Base-by-base conservation (phyloP, 495 filamentous ascomycete genomes). In the Hypoxylon intermedium region DNA sequence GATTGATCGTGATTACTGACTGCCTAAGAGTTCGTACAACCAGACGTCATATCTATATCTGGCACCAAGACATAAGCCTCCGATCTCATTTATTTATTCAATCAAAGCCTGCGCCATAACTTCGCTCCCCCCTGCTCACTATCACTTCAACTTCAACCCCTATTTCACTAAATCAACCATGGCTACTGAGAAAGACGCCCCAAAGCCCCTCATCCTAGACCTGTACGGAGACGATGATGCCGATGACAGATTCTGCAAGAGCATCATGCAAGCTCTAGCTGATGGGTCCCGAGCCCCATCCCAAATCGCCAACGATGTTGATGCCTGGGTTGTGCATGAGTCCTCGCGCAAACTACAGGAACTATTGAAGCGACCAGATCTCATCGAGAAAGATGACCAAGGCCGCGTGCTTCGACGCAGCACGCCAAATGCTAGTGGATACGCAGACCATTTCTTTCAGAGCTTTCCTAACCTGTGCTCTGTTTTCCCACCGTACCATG, bases 401-500 rank as follows among this genome's bases (percentile, higher is more conserved):
- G 57, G 57, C 5, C 18, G 34, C 5, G n/a, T 60, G 9, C 24
- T 43, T 20, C 57, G 49, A 5, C n/a, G 5, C 30, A 42, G 43
- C 26, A 47, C 5, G 6, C 57, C 57, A 26, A 48, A 60, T 20
- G 57, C 57, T 4, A 48, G 57, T 19, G 57, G 49, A 60, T 60
- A 53, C 12, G 57, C 40, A 6, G 34, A 53, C 5, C 48, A n/a
- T 19, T 60, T 60, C 36, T 60, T 60, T 12, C 49, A 48, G 28
- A 36, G 34, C 16, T 60, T 60, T 21, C 57, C 57, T 1, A 48
- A 28, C 9, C 19, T 53, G 6, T 60, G 57, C 15, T 53, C 57
- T 36, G 49, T 60, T 30, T 60, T 60, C 36, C 43, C 57, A 18
- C 57, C 50, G 3, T 34, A 60, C 16, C 57, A 60, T 18, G 24